A percentile compares a stretch with the other conserved stretches of the same genome.
Conservation (phyloP, 202 grass and related monocot species). For the Schoenoplectus tabernaemontani region DNA sequence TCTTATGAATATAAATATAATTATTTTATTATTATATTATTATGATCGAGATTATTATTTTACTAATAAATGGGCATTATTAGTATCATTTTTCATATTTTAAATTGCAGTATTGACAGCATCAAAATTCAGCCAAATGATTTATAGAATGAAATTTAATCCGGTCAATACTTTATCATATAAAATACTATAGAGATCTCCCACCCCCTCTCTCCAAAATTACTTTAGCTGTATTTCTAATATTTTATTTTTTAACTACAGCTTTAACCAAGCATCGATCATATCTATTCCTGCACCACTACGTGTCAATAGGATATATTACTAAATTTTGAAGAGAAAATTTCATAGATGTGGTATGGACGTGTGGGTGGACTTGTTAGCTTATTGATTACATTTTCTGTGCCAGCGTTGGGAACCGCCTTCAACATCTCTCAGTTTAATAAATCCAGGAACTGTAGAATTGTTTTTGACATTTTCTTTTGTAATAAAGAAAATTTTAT, state of each 20-base stretch:
- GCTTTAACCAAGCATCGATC: neutral
- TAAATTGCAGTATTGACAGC: too few relatives aligned
- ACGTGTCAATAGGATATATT: neutral
- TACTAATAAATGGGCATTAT: too few relatives aligned
- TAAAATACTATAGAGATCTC: too few relatives aligned
- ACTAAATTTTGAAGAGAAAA: neutral
- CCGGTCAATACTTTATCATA: too few relatives aligned
- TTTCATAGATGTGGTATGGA: neutral
- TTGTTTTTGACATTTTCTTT: neutral
- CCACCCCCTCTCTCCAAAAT: too few relatives aligned
- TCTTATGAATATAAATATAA: too few relatives aligned
- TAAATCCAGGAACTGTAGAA: neutral
- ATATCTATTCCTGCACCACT: neutral
- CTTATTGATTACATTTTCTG: neutral
- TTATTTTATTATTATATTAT: too few relatives aligned
- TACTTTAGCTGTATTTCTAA: too few relatives aligned
- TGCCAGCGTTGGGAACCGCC: neutral
- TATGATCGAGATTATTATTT: too few relatives aligned
- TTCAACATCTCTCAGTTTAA: neutral
- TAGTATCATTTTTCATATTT: too few relatives aligned
- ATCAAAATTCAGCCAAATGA: too few relatives aligned
- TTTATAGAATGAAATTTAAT: too few relatives aligned
- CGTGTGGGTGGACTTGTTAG: neutral
- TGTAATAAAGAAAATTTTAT: neutral
- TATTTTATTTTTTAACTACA: neutral